Percentiles rank a stretch among this genome's conserved stretches.
phyloP scores from a whole-genome alignment of 768 basidiomycete species.

The Panaeolus papilionaceus region DNA sequence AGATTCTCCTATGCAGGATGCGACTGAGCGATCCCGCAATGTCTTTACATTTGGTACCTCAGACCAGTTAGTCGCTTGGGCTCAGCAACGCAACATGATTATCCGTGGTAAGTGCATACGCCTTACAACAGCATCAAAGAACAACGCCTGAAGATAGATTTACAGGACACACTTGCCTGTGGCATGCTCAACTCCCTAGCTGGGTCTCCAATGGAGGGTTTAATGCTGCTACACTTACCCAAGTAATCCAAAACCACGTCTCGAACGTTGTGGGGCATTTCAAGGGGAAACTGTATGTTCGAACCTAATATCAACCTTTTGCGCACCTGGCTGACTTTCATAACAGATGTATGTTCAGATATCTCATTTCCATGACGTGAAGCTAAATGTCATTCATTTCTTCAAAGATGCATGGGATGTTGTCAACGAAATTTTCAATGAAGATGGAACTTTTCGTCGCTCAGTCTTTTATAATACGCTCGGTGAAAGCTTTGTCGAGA shows the following conservation, averaged over 20 bases:
- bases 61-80: constrained; percentile 50
- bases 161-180: constrained; percentile 55
- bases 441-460: constrained; percentile 60
- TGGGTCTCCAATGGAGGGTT: constrained; percentile 55
- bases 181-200: constrained; percentile 58
- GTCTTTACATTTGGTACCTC: constrained; percentile 51
- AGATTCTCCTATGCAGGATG: constrained; percentile 40
- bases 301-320: no score
- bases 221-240: constrained; percentile 44
- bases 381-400: not conserved
- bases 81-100: constrained; percentile 51
- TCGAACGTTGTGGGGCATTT: constrained; percentile 57
- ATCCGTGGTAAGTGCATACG: constrained; percentile 41
- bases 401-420: constrained; percentile 47
- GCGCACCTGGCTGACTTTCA: no score
- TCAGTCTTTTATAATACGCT: constrained; percentile 60
- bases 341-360: not conserved
- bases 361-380: no score
- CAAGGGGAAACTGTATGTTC: constrained; percentile 53
- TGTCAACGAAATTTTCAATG: constrained; percentile 65
- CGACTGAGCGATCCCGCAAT: constrained; percentile 56
- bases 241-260: constrained; percentile 55
- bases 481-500: constrained; percentile 51
- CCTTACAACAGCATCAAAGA: not conserved
- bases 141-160: constrained; percentile 26